Conservation (phyloP, 2,329 filamentous ascomycete genomes). For the Canariomyces notabilis region DNA sequence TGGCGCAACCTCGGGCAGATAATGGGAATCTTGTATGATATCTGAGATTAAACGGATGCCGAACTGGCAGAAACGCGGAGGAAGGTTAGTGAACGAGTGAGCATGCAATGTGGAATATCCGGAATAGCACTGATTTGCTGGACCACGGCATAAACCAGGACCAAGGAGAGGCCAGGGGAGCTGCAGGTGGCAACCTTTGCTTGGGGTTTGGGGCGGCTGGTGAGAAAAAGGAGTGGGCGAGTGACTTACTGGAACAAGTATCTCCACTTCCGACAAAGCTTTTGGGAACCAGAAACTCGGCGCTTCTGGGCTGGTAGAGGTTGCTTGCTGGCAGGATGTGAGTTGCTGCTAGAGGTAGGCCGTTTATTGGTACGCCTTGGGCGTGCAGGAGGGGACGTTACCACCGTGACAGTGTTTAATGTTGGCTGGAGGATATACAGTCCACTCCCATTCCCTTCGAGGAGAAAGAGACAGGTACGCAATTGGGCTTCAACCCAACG, state of each 20-base stretch:
- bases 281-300: constrained; percentile 14
- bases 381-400: constrained; percentile 25
- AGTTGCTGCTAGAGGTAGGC: constrained; percentile 15
- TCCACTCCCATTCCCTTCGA: constrained; percentile 10
- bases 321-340: constrained; percentile 15
- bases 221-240: constrained; percentile 8
- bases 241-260: constrained; percentile 7
- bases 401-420: constrained; percentile 19
- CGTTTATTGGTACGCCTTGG: constrained; percentile 20
- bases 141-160: constrained; percentile 17
- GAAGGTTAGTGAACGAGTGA: constrained; percentile 5
- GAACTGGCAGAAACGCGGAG: background rate
- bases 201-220: constrained; percentile 1
- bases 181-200: constrained; percentile 20
- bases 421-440: constrained; percentile 15
- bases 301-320: constrained; percentile 17
- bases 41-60: constrained; percentile 2
- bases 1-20: constrained; percentile 7
- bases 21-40: constrained; percentile 6
- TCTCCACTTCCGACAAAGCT: constrained; percentile 10
- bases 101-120: constrained; percentile 1
- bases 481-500: no score
- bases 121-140: constrained; percentile 13
- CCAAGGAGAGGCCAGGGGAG: constrained; percentile 11
- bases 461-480: no score